phyloP scores from a whole-genome alignment of 148 eudicot species.

The Oxyria digyna region DNA sequence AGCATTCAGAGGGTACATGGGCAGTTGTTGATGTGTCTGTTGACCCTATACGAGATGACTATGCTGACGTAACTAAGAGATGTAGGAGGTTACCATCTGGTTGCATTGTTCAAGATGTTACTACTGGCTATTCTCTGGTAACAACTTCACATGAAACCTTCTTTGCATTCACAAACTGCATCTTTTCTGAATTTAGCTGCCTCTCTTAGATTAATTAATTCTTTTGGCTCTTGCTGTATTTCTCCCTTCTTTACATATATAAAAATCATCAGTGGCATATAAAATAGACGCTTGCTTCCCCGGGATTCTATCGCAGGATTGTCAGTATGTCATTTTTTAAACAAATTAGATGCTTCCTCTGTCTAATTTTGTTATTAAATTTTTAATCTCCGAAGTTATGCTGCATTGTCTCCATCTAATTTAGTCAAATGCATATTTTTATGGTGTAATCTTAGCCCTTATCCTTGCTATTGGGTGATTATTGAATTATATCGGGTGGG shows the following conservation, averaged over 20 bases:
- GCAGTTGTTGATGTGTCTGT: conserved; percentile 68
- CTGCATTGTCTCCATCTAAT: conserved; percentile 27
- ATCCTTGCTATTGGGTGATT: neutral
- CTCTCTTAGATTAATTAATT: neutral
- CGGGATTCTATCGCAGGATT: conserved; percentile 29
- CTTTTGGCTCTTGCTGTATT: neutral
- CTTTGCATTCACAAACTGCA: neutral
- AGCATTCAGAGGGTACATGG: conserved; percentile 59
- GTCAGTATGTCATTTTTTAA: conserved; percentile 14
- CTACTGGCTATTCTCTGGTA: conserved; percentile 72
- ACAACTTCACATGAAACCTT: neutral
- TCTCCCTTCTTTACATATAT: neutral
- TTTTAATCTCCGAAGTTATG: conserved; percentile 11
- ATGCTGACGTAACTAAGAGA: conserved; percentile 15
- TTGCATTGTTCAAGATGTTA: conserved; percentile 58
- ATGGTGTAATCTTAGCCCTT: conserved; percentile 3
- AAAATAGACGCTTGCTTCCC: conserved; percentile 16
- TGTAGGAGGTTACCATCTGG: conserved; percentile 76
- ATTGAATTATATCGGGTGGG: neutral
- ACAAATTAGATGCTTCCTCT: conserved; percentile 27
- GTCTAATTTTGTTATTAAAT: too few species aligned
- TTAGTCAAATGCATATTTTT: conserved; percentile 14
- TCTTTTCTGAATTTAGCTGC: neutral
- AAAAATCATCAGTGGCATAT: neutral
- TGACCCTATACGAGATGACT: conserved; percentile 33